Evolutionary conservation across 768 basidiomycete species (phyloP).

Genomic region (Lactarius hengduanensis): DNA sequence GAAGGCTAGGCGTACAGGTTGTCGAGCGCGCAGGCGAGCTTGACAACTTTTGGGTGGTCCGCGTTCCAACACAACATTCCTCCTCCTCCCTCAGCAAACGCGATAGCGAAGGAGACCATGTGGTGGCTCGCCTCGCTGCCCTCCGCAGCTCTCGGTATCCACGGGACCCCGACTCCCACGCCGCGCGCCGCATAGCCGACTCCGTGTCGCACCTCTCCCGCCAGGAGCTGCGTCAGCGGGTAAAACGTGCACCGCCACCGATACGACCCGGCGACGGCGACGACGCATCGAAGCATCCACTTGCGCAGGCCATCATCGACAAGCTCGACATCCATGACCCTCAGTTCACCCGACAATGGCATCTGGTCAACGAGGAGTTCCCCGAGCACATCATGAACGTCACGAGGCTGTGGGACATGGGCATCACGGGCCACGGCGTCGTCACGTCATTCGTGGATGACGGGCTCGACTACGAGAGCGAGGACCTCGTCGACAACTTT

Average conservation of each 20-base stretch:
- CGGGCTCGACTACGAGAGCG: constrained; percentile 86
- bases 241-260: constrained; percentile 73
- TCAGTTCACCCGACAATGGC: constrained; percentile 86
- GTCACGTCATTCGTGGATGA: constrained; percentile 92
- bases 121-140: constrained; percentile 48
- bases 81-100: constrained; percentile 32
- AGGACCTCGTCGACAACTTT: constrained; percentile 88
- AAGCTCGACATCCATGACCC: constrained; percentile 78
- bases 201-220: constrained; percentile 60
- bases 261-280: constrained; percentile 35
- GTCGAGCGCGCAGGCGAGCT: constrained; percentile 89
- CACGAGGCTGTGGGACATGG: constrained; percentile 88
- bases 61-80: constrained; percentile 44
- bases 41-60: constrained; percentile 77
- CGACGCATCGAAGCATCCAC: constrained; percentile 34
- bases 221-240: constrained; percentile 65
- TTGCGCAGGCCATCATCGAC: constrained; percentile 49
- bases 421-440: constrained; percentile 83
- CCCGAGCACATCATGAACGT: constrained; percentile 90
- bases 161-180: constrained; percentile 39
- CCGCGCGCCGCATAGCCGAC: constrained; percentile 47
- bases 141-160: constrained; percentile 44
- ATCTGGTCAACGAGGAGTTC: constrained; percentile 83
- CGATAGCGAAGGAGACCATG: constrained; percentile 42
- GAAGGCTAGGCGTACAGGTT: constrained; percentile 71